phyloP scores from a whole-genome alignment of 495 filamentous ascomycete genomes.

The Podospora pseudocomata region DNA sequence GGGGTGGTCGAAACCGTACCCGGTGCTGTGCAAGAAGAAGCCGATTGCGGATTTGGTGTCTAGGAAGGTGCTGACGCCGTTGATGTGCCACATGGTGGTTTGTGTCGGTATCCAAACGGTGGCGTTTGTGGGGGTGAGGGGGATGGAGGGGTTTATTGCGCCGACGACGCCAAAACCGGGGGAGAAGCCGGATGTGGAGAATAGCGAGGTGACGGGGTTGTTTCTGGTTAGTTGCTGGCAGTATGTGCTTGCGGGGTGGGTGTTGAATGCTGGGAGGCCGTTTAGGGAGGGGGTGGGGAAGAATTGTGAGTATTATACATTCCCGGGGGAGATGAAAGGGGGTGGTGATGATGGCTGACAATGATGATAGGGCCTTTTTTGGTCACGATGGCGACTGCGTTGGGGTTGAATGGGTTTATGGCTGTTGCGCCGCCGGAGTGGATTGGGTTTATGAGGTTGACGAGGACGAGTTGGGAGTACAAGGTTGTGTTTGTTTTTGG shows the following conservation, averaged over 20 bases:
- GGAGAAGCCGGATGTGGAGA: slow-evolving; percentile 76
- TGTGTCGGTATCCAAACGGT: slow-evolving; percentile 74
- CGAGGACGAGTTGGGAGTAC: slow-evolving; percentile 65
- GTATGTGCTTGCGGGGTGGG: slow-evolving; percentile 84
- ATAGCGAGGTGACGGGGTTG: slow-evolving; percentile 87
- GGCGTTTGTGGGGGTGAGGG: slow-evolving; percentile 65
- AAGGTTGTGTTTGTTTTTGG: slow-evolving; percentile 60
- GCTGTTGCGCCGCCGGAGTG: slow-evolving; percentile 65
- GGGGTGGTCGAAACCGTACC: slow-evolving; percentile 90
- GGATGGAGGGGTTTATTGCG: slow-evolving; percentile 81
- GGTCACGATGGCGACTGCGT: slow-evolving; percentile 63
- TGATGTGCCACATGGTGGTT: slow-evolving; percentile 84
- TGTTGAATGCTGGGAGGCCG: slow-evolving; percentile 83
- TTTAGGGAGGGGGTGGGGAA: slow-evolving; percentile 76
- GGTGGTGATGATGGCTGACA: too few species aligned
- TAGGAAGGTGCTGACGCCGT: slow-evolving; percentile 83
- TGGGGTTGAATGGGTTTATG: slow-evolving; percentile 70
- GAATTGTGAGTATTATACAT: slow-evolving; percentile 59
- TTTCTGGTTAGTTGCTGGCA: slow-evolving; percentile 91
- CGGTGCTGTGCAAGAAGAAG: slow-evolving; percentile 72
- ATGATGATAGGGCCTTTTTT: slow-evolving; percentile 67
- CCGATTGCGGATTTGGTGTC: slow-evolving; percentile 93
- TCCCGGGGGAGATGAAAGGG: too few species aligned
- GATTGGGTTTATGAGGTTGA: slow-evolving; percentile 82
- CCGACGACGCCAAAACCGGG: slow-evolving; percentile 65